Evolutionary conservation across 345 rosid species (phyloP), one percentile per base, ranked within the genome.

Genomic region (Ceriops zippeliana): DNA sequence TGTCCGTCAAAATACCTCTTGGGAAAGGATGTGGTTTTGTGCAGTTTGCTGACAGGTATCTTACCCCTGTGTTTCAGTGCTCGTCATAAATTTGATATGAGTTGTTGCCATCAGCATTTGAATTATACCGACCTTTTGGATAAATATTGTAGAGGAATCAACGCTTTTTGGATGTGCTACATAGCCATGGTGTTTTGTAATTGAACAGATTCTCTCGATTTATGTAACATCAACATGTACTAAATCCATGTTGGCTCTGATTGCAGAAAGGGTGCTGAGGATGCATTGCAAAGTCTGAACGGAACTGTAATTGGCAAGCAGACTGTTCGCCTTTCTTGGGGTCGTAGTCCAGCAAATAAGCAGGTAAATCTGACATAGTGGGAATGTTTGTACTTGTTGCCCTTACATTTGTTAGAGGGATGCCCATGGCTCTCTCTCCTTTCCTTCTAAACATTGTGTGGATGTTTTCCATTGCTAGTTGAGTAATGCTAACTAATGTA

Each of bases 21-120:
- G 95, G 96, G n/a, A 95, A 88, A 87, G 97, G 97, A 75, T 95
- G 99, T 58, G 97, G 96, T n/a, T 95, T 95, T 75, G 96, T 95
- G 63, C 97, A 88, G 62, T 86, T 88, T 76, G 82, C 84, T 65
- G 79, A 80, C 77, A 95, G 99, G 99, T 91, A 65, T 28, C 62
- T 28, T 38, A 21, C 34, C 64, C 21, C 32, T 2, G 17, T 13
- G 16, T 21, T 24, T 56, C 16, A 56, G 24, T 56, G 30, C 22
- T 27, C 24, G 28, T 27, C 16, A 8, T 21, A 30, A 27, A 5
- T 21, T 24, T 27, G 1, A 56, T 27, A 56, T 0, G 5, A 21
- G 20, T 56, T 35, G 28, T 65, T 38, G 16, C 49, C 5, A 28
- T 52, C 30, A 32, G 64, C 17, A 22, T 56, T 27, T 56, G 7